phyloP scores from a whole-genome alignment of 768 basidiomycete species.

The Jaapia argillacea region DNA sequence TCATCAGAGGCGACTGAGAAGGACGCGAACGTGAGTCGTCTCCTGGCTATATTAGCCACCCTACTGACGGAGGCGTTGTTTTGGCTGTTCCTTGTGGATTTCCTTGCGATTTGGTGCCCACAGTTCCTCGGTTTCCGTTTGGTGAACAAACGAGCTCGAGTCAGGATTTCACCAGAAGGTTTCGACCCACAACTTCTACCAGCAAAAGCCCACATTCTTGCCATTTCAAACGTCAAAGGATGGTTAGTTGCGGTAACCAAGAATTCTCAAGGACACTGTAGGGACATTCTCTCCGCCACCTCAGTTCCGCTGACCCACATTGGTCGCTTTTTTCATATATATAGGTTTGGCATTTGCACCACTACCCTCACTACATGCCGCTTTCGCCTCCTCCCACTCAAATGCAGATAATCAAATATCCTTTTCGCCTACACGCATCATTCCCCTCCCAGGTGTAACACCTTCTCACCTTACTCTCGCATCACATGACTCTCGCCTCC shows the following conservation, averaged over 20 bases:
- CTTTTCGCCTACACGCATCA: conserved; percentile 42
- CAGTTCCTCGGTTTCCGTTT: conserved; percentile 21
- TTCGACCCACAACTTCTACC: conserved; percentile 31
- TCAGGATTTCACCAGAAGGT: conserved; percentile 46
- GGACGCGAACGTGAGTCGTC: conserved; percentile 17
- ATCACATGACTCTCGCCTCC: conserved; percentile 44
- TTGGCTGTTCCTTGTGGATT: no score
- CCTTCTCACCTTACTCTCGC: conserved; percentile 50
- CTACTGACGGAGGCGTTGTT: not conserved
- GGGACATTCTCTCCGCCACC: no score
- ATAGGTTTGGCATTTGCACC: conserved; percentile 55
- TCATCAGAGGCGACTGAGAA: conserved; percentile 16
- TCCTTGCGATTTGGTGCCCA: no score
- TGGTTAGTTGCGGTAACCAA: conserved; percentile 63
- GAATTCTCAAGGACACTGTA: no score
- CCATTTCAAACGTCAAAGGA: conserved; percentile 46
- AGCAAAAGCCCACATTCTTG: conserved; percentile 43
- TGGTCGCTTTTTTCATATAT: no score
- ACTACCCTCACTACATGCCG: conserved; percentile 47
- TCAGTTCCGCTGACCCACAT: no score
- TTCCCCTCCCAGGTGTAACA: conserved; percentile 32
- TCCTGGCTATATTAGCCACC: not conserved
- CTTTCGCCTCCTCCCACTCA: conserved; percentile 31
- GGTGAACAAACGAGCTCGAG: conserved; percentile 52
- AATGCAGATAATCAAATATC: conserved; percentile 23